phyloP scores from a whole-genome alignment of 2,329 filamentous ascomycete genomes.

The Neophaeococcomyces aloes region DNA sequence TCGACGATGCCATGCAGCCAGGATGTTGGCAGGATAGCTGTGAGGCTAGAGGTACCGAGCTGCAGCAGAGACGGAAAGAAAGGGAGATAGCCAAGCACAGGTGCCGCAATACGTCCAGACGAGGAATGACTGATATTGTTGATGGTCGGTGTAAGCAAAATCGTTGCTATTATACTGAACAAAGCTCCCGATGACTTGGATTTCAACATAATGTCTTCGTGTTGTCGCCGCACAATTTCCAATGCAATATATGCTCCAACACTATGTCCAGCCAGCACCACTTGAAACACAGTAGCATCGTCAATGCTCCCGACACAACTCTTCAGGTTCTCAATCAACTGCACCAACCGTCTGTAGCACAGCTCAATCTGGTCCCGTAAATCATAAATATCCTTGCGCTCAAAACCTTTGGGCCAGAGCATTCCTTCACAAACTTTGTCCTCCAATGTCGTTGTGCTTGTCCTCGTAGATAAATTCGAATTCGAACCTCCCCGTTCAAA shows the following conservation, averaged over 20 bases:
- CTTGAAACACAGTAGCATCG: slow-evolving; percentile 24
- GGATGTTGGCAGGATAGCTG: slow-evolving; percentile 31
- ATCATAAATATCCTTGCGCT: slow-evolving; percentile 10
- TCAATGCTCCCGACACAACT: slow-evolving; percentile 5
- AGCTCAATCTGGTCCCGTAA: slow-evolving; percentile 39
- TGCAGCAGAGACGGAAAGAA: slow-evolving; percentile 29
- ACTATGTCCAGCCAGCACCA: slow-evolving; percentile 63
- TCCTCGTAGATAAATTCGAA: too few relatives aligned
- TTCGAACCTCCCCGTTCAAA: too few relatives aligned
- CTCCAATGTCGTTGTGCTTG: slow-evolving; percentile 11
- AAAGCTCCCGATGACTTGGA: slow-evolving; percentile 5
- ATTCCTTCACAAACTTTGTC: slow-evolving; percentile 9
- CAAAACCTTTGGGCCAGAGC: not conserved
- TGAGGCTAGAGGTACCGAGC: slow-evolving; percentile 34
- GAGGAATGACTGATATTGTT: slow-evolving; percentile 57
- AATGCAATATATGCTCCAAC: slow-evolving; percentile 63
- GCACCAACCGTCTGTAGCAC: slow-evolving; percentile 34
- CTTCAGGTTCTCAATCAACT: slow-evolving; percentile 24
- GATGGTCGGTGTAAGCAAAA: slow-evolving; percentile 65
- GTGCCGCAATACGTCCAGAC: slow-evolving; percentile 52
- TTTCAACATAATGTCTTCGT: slow-evolving; percentile 22
- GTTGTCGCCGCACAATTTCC: slow-evolving; percentile 53
- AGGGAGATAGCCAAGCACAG: slow-evolving; percentile 44
- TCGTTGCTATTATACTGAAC: slow-evolving; percentile 39
- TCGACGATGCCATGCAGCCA: slow-evolving; percentile 35